Evolutionary conservation across 2,329 filamentous ascomycete species (phyloP).

Genomic region (Blastomyces silverae): DNA sequence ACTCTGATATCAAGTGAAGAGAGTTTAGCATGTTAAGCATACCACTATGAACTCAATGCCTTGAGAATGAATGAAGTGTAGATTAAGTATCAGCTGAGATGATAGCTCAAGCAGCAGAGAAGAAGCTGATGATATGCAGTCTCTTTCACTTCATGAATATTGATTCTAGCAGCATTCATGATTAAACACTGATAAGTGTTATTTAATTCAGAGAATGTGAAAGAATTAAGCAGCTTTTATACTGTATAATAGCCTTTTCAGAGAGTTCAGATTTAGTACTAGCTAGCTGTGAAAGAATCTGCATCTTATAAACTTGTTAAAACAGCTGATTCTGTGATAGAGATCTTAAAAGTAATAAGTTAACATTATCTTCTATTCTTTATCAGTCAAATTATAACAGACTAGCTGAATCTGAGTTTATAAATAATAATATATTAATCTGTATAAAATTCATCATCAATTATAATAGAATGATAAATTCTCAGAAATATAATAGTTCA

Average conservation of each 20-base stretch:
- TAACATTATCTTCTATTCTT: constrained; percentile 13
- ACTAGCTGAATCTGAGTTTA: too few species aligned
- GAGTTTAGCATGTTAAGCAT: constrained; percentile 15
- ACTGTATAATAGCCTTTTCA: constrained; percentile 21
- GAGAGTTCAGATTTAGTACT: constrained; percentile 12
- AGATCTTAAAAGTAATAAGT: constrained; percentile 20
- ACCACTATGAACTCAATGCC: constrained; percentile 28
- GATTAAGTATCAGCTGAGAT: constrained; percentile 23
- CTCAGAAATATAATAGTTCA: too few species aligned
- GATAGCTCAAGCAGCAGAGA: constrained; percentile 22
- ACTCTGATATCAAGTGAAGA: not conserved
- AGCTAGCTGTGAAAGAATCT: constrained; percentile 19
- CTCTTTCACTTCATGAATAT: constrained; percentile 22
- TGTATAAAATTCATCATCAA: too few species aligned
- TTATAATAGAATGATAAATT: too few species aligned
- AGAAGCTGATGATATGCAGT: constrained; percentile 20
- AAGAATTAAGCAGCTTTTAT: constrained; percentile 22
- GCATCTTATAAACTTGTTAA: constrained; percentile 14
- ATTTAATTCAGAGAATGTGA: constrained; percentile 23
- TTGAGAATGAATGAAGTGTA: constrained; percentile 27
- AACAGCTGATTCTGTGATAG: constrained; percentile 17
- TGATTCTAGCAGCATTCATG: constrained; percentile 21
- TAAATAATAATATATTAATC: too few species aligned
- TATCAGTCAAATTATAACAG: constrained; percentile 21
- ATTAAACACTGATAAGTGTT: constrained; percentile 24